These are phyloP conservation scores for Yamadazyma ubonensis DNA, from an alignment of 805 yeast species.

Conservation along the genomic window DNA sequence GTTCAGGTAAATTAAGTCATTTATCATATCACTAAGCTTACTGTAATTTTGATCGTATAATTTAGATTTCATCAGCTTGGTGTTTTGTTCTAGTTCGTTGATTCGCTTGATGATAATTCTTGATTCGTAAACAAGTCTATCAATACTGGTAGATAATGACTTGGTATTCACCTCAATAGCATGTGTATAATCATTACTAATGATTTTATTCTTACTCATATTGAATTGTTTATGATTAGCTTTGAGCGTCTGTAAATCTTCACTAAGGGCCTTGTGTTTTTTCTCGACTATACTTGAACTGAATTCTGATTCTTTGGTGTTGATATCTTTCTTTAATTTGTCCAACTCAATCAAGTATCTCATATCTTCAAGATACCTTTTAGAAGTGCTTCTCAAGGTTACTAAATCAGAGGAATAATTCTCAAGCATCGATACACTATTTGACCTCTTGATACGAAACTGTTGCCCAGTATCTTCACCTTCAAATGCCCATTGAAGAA, in stretches of 20 bases:
- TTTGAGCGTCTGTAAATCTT: slow-evolving; percentile 30
- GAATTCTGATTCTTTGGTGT: slow-evolving; percentile 9
- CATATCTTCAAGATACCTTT: slow-evolving; percentile 11
- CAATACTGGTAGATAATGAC: slow-evolving; percentile 34
- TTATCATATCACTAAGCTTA: slow-evolving; percentile 26
- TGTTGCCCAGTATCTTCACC: slow-evolving; percentile 4
- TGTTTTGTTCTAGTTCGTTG: slow-evolving; percentile 39
- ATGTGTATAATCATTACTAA: slow-evolving; percentile 30
- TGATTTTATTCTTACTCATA: slow-evolving; percentile 20
- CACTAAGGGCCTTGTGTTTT: slow-evolving; percentile 27
- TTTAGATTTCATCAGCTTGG: slow-evolving; percentile 26
- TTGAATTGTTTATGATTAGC: slow-evolving; percentile 27
- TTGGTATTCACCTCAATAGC: slow-evolving; percentile 28
- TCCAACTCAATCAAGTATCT: slow-evolving; percentile 22
- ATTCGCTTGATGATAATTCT: slow-evolving; percentile 40
- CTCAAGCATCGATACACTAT: slow-evolving; percentile 12
- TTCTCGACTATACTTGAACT: slow-evolving; percentile 18
- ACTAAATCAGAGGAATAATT: slow-evolving; percentile 20
- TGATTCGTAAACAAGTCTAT: slow-evolving; percentile 39
- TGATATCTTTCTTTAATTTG: slow-evolving; percentile 15
- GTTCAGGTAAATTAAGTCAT: slow-evolving; percentile 27
- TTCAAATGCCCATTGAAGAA: slow-evolving; percentile 13
- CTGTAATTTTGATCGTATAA: slow-evolving; percentile 26
- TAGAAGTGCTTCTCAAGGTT: slow-evolving; percentile 11
- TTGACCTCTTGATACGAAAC: slow-evolving; percentile 2